Conservation (phyloP, 75 land plant genomes). For the Isoetes taiwanensis region DNA sequence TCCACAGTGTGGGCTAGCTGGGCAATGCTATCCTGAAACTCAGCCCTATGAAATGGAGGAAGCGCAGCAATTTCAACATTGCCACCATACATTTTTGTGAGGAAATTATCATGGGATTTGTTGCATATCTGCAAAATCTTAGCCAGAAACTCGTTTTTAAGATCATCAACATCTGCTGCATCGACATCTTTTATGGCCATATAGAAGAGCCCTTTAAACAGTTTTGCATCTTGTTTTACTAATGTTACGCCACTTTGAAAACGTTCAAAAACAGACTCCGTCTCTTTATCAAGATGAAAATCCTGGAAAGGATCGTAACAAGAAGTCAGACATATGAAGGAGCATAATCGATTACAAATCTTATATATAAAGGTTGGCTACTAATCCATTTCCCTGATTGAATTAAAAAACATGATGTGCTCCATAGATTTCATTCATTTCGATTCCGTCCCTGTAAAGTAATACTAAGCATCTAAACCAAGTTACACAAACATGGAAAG, state of each 20-base stretch:
- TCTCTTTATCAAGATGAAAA: constrained; percentile 30
- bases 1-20: constrained; percentile 12
- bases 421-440: too few species aligned
- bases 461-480: neutral
- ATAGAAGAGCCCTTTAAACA: constrained; percentile 27
- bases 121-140: constrained; percentile 18
- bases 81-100: constrained; percentile 29
- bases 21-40: constrained; percentile 13
- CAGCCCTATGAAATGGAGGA: constrained; percentile 21
- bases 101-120: constrained; percentile 21
- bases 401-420: too few species aligned
- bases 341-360: neutral
- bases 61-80: constrained; percentile 17
- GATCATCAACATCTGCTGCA: constrained; percentile 19
- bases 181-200: constrained; percentile 31
- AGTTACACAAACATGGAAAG: neutral
- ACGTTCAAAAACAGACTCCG: constrained; percentile 21
- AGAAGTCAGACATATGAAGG: too few species aligned
- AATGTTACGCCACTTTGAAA: constrained; percentile 30
- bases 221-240: constrained; percentile 21
- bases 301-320: constrained; percentile 22
- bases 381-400: neutral
- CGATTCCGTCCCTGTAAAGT: too few species aligned
- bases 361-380: neutral
- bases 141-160: constrained; percentile 14